These are phyloP conservation scores for Geranomyces variabilis DNA, from an alignment of 192 early-diverging fungal species.

Conservation along the genomic window DNA sequence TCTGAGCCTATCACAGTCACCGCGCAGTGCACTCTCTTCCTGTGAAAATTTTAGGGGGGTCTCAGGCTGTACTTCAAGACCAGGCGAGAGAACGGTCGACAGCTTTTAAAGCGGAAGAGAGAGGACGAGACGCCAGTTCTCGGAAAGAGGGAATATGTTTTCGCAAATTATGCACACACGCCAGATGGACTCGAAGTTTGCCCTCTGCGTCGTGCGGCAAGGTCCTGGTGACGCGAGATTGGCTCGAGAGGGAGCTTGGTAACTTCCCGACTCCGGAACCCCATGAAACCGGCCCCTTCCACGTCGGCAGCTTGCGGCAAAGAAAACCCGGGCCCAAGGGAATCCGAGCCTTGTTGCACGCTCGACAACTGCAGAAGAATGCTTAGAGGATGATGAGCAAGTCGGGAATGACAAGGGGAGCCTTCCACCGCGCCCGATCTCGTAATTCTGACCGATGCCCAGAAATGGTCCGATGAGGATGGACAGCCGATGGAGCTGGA, in stretches of 20 bases:
- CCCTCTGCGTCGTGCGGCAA: neutral
- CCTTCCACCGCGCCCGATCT: constrained; percentile 6
- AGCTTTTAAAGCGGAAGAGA: constrained; percentile 9
- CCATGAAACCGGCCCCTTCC: neutral
- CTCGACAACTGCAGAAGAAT: neutral
- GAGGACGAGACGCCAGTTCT: constrained; percentile 11
- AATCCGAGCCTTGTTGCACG: constrained; percentile 2
- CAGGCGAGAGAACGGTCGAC: neutral
- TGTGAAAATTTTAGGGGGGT: too few species aligned
- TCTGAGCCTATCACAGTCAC: too few species aligned
- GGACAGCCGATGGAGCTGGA: constrained; percentile 7
- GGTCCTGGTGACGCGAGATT: constrained; percentile 7
- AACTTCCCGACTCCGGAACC: constrained; percentile 5
- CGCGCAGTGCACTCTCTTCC: too few species aligned
- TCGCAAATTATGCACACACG: neutral
- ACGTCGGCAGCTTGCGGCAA: constrained; percentile 4
- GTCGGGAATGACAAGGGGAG: neutral
- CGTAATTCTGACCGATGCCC: constrained; percentile 2
- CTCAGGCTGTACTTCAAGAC: neutral
- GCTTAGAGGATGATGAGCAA: constrained; percentile 4
- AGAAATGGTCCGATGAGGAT: constrained; percentile 15
- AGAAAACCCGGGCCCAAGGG: constrained; percentile 4
- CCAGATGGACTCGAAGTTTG: constrained; percentile 1
- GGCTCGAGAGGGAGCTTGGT: neutral
- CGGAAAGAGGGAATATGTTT: neutral